These are phyloP conservation scores for Leccinum arenicola DNA, from an alignment of 768 basidiomycete species.

Conservation along the genomic window DNA sequence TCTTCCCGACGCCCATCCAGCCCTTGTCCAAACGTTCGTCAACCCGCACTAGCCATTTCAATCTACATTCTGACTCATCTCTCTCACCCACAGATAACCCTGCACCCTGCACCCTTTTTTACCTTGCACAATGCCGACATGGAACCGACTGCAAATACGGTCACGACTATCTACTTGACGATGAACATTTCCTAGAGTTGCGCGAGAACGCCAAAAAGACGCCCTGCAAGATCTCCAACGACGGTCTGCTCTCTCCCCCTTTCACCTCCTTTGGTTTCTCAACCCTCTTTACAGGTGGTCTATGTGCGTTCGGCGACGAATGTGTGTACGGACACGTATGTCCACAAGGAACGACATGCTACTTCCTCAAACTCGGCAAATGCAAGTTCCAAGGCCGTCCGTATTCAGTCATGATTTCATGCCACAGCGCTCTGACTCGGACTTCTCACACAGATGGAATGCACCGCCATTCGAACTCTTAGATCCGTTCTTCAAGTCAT, in stretches of 20 bases:
- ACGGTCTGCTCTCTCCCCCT: constrained; percentile 37
- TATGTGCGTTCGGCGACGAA: constrained; percentile 56
- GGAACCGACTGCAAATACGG: constrained; percentile 57
- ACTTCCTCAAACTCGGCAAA: constrained; percentile 49
- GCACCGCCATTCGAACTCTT: constrained; percentile 32
- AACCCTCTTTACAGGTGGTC: constrained; percentile 40
- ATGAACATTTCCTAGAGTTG: constrained; percentile 53
- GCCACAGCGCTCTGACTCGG: constrained; percentile 9
- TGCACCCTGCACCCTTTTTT: constrained; percentile 66
- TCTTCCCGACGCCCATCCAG: constrained; percentile 31
- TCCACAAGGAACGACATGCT: constrained; percentile 50
- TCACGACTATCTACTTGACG: constrained; percentile 58
- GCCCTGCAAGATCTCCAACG: constrained; percentile 58
- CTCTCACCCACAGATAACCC: constrained; percentile 43
- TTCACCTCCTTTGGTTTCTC: neutral
- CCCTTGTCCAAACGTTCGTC: constrained; percentile 61
- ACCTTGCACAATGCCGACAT: constrained; percentile 59
- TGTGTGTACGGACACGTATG: constrained; percentile 44
- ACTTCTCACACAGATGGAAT: constrained; percentile 35
- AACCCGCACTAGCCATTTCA: constrained; percentile 4
- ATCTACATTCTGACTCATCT: neutral
- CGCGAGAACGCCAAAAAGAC: constrained; percentile 56
- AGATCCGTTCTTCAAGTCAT: constrained; percentile 11
- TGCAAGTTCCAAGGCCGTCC: constrained; percentile 64
- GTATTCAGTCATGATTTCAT: constrained; percentile 22